A percentile compares a stretch with the other conserved stretches of the same genome.
These are phyloP conservation scores for Aureoboletus auriporus DNA, from an alignment of 768 basidiomycete genomes.

Conservation along the genomic window DNA sequence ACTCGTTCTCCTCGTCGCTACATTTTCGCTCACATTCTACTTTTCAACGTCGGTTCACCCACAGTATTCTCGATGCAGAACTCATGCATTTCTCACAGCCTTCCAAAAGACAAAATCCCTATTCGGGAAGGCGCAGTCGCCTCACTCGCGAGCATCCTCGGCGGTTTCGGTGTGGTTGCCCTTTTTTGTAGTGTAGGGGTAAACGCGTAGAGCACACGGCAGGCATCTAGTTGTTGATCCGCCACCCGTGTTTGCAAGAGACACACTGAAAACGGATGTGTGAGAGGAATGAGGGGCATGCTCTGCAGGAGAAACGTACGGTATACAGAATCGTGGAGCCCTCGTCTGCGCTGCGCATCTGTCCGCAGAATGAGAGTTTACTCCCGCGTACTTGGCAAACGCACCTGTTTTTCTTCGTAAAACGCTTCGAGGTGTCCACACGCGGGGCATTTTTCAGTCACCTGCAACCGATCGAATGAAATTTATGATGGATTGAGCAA, in stretches of 20 bases:
- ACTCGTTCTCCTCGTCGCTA: conserved; percentile 63
- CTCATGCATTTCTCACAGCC: conserved; percentile 40
- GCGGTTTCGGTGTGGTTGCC: conserved; percentile 86
- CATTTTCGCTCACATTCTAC: conserved; percentile 87
- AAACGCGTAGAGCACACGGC: conserved; percentile 26
- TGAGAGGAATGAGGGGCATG: conserved; percentile 2
- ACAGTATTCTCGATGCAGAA: neutral
- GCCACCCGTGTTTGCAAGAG: conserved; percentile 76
- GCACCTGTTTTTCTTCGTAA: conserved; percentile 84
- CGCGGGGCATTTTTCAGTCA: conserved; percentile 83
- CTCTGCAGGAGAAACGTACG: conserved; percentile 44
- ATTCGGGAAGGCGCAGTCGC: conserved; percentile 69
- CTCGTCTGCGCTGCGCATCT: conserved; percentile 91
- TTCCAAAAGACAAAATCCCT: conserved; percentile 69
- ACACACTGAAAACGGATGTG: conserved; percentile 49
- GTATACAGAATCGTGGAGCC: conserved; percentile 93
- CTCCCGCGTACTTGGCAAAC: conserved; percentile 11
- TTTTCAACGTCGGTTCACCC: conserved; percentile 68
- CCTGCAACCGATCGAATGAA: conserved; percentile 40
- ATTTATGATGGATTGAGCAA: conserved; percentile 25
- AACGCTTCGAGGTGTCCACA: conserved; percentile 85
- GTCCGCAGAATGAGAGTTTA: conserved; percentile 2
- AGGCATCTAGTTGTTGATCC: conserved; percentile 61
- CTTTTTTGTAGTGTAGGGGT: conserved; percentile 51
- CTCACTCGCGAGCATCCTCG: conserved; percentile 68